phyloP scores from a whole-genome alignment of 2,329 filamentous ascomycete species.

The Hymenoscyphus albidus region DNA sequence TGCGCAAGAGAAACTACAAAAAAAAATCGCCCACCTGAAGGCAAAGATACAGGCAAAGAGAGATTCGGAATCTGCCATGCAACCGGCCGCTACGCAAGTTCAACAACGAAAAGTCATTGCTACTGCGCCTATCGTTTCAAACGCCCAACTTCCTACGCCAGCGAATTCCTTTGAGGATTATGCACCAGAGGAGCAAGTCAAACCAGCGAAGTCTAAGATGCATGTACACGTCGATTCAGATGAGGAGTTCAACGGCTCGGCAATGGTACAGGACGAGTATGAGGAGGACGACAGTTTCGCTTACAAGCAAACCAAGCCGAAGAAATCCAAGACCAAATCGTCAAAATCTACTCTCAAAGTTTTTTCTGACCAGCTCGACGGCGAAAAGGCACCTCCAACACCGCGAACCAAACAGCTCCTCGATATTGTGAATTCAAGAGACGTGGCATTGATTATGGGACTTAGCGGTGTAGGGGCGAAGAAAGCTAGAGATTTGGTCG shows the following conservation, averaged over 20 bases:
- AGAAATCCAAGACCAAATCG: conserved; percentile 33
- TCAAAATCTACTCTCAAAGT: conserved; percentile 31
- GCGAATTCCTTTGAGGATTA: conserved; percentile 24
- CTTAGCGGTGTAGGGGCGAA: conserved; percentile 70
- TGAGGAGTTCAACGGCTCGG: conserved; percentile 35
- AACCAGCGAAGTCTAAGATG: conserved; percentile 24
- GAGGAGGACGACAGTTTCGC: conserved; percentile 35
- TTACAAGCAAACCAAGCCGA: conserved; percentile 32
- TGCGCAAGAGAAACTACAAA: conserved; percentile 70
- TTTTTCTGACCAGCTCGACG: conserved; percentile 39
- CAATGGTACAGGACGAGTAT: conserved; percentile 39
- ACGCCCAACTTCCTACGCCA: conserved; percentile 23
- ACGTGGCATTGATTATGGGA: conserved; percentile 60
- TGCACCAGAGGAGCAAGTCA: conserved; percentile 14
- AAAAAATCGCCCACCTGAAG: conserved; percentile 64
- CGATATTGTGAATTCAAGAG: conserved; percentile 69
- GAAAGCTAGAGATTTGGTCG: conserved; percentile 60
- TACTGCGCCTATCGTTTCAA: conserved; percentile 21
- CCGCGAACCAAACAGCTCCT: conserved; percentile 58
- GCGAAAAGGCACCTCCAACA: conserved; percentile 37
- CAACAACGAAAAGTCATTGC: conserved; percentile 22
- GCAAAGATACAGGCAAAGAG: conserved; percentile 45
- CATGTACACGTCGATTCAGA: conserved; percentile 28
- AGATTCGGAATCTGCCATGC: conserved; percentile 27
- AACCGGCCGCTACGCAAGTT: conserved; percentile 7